Evolutionary conservation across 2,329 filamentous ascomycete genomes (phyloP), one percentile per base, ranked within the genome.

Genomic region (Tolypocladium tundrense): DNA sequence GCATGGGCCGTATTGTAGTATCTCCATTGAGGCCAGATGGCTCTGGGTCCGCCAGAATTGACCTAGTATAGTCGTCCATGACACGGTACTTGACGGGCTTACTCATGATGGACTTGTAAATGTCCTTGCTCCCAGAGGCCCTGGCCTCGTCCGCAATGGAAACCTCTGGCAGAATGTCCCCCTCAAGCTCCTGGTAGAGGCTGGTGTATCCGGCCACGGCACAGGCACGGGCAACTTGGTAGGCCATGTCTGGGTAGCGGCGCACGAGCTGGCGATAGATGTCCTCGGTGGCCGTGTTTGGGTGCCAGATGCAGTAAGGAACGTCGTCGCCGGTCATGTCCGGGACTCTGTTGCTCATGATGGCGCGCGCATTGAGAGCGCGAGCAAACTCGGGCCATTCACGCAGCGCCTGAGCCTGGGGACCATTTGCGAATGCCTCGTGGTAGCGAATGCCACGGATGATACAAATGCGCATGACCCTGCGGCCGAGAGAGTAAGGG

Each of bases 261-360:
- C 42, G n/a, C 6, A 60, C 69, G 33, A 76, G 59, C 9, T 65
- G 54, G 2, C 70, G 67, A 35, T 72, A 72, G 1, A 71, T 75
- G 6, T 68, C 65, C 56, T 75, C 72, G 0, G 58, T 58, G 8
- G 73, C 68, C 9, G 66, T 43, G 2, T 72, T 66, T 0, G 73
- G 73, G 59, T 73, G 60, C 71, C 72, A 75, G 54, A 76, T 74
- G 60, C 73, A 76, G 60, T 76, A 75, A 4, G 70, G 72, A 8
- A 63, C 60, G 3, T 66, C 63, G 16, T 61, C 57, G 16, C 61
- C 42, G 10, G 59, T 50, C 19, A 60, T 69, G 13, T 67, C 61
- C 1, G 72, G 72, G 16, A 75, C 64, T 3, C 21, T 54, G 45
- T 69, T 65, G 61, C 69, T 72, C 68, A 73, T 73, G 54, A 72